phyloP scores from a whole-genome alignment of 495 filamentous ascomycete species.

The Aspergillus heteromorphus region DNA sequence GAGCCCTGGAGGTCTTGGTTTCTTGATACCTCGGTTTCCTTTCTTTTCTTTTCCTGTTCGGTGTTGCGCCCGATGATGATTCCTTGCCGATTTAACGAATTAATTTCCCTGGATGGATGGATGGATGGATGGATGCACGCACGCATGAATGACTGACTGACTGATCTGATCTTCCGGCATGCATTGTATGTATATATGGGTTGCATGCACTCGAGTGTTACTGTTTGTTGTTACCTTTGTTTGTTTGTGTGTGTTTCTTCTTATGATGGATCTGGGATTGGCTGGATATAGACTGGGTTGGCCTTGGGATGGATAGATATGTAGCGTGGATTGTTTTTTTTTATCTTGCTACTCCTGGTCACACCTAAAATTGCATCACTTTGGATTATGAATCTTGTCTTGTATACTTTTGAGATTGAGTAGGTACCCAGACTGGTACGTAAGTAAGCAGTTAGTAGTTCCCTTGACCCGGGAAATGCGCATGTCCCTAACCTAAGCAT shows the following conservation, averaged over 20 bases:
- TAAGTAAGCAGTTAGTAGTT: too few species aligned
- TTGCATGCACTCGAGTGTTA: constrained; percentile 11
- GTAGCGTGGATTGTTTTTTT: constrained; percentile 3
- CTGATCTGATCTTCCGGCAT: constrained; percentile 1
- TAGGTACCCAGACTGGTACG: too few species aligned
- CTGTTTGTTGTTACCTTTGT: too few species aligned
- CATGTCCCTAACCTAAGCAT: too few species aligned
- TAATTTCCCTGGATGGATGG: not conserved
- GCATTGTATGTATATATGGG: constrained; percentile 8
- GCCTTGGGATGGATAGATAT: constrained; percentile 18
- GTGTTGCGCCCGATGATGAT: constrained; percentile 12
- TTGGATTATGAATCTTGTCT: not conserved
- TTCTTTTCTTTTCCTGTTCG: constrained; percentile 7
- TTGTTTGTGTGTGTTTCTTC: too few species aligned
- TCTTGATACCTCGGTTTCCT: constrained; percentile 17
- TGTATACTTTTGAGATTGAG: too few species aligned
- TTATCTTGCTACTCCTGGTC: not conserved
- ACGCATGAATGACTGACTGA: constrained; percentile 5
- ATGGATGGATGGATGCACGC: constrained; percentile 11
- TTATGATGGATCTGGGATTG: constrained; percentile 11
- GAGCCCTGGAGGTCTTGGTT: not conserved
- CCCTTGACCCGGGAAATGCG: too few species aligned
- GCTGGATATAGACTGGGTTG: constrained; percentile 15
- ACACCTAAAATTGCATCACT: not conserved
- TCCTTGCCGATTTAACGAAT: constrained; percentile 7